phyloP scores from a whole-genome alignment of 2,329 filamentous ascomycete genomes.

The Calonectria pseudoturangicola region DNA sequence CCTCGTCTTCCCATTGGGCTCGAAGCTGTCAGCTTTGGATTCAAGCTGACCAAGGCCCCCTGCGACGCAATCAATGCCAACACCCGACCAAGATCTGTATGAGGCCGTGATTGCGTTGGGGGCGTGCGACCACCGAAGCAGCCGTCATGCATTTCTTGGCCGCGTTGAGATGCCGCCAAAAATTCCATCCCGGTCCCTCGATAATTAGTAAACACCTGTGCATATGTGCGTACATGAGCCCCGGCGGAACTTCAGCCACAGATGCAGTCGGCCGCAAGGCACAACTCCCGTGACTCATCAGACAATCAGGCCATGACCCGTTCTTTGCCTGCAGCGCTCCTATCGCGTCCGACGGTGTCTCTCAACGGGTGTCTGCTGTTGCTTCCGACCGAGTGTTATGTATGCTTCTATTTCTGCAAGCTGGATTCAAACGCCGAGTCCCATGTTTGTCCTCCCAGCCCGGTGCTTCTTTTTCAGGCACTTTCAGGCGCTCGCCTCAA shows the following conservation, averaged over 20 bases:
- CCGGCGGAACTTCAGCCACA: conserved; percentile 36
- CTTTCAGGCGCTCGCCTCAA: conserved; percentile 30
- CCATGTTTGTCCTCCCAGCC: not conserved
- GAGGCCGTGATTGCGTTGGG: conserved; percentile 40
- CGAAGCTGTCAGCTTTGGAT: conserved; percentile 32
- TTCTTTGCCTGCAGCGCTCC: conserved; percentile 48
- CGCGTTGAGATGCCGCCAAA: conserved; percentile 24
- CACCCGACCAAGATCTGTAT: conserved; percentile 48
- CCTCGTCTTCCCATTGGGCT: conserved; percentile 26
- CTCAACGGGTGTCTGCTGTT: not conserved
- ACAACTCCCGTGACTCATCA: conserved; percentile 50
- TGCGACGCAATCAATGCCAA: conserved; percentile 28
- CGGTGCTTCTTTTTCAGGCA: conserved; percentile 19
- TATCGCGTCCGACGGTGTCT: conserved; percentile 41
- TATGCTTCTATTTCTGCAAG: conserved; percentile 35
- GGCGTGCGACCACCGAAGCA: conserved; percentile 43
- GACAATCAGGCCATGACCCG: conserved; percentile 33
- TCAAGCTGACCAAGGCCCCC: conserved; percentile 26
- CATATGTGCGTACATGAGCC: conserved; percentile 47
- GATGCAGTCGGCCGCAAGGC: conserved; percentile 40
- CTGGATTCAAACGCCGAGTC: conserved; percentile 26
- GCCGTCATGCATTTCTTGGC: conserved; percentile 24
- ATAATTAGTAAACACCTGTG: conserved; percentile 26
- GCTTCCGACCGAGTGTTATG: conserved; percentile 21
- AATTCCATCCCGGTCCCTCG: conserved; percentile 33